Percentiles rank a stretch among this genome's conserved stretches.
These are phyloP conservation scores for Aspergillus aculeatinus DNA, from an alignment of 2,329 filamentous ascomycete species.

Conservation along the genomic window DNA sequence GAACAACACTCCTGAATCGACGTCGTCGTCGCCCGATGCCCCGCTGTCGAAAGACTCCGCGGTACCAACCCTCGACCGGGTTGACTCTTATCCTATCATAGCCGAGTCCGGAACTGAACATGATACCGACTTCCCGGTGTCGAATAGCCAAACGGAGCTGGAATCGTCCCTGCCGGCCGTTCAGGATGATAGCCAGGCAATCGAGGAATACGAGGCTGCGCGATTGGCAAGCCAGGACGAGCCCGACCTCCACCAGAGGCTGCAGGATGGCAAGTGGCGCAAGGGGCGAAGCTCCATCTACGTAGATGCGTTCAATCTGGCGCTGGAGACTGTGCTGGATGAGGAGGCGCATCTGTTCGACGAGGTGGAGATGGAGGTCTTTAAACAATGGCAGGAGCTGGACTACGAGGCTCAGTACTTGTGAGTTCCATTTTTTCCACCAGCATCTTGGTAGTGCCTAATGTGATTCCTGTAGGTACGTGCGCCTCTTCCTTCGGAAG, in stretches of 20 bases:
- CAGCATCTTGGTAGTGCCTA: too few species aligned
- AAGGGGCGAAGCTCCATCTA: slow-evolving; percentile 86
- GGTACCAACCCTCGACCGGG: slow-evolving; percentile 12
- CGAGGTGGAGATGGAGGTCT: slow-evolving; percentile 72
- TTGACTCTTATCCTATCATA: slow-evolving; percentile 20
- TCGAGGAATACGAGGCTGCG: slow-evolving; percentile 74
- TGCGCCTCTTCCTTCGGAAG: slow-evolving; percentile 89
- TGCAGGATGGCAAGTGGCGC: slow-evolving; percentile 64
- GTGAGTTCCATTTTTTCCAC: slow-evolving; percentile 50
- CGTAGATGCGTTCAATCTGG: slow-evolving; percentile 93
- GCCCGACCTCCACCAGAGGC: slow-evolving; percentile 47
- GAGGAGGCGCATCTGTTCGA: slow-evolving; percentile 89
- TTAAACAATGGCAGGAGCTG: slow-evolving; percentile 70
- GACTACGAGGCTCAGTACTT: slow-evolving; percentile 87
- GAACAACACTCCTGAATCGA: slow-evolving; percentile 5
- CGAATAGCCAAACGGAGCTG: slow-evolving; percentile 60
- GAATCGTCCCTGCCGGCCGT: slow-evolving; percentile 70
- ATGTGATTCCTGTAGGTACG: slow-evolving; percentile 60
- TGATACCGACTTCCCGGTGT: slow-evolving; percentile 30
- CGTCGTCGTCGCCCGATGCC: slow-evolving; percentile 10
- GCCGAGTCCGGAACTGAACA: slow-evolving; percentile 4
- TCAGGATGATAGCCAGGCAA: slow-evolving; percentile 66
- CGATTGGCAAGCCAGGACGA: slow-evolving; percentile 56
- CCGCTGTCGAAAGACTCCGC: slow-evolving; percentile 37
- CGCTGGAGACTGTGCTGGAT: slow-evolving; percentile 81